Evolutionary conservation across 1,284 basidiomycete species (phyloP).

Genomic region (Ceratobasidium sp.): DNA sequence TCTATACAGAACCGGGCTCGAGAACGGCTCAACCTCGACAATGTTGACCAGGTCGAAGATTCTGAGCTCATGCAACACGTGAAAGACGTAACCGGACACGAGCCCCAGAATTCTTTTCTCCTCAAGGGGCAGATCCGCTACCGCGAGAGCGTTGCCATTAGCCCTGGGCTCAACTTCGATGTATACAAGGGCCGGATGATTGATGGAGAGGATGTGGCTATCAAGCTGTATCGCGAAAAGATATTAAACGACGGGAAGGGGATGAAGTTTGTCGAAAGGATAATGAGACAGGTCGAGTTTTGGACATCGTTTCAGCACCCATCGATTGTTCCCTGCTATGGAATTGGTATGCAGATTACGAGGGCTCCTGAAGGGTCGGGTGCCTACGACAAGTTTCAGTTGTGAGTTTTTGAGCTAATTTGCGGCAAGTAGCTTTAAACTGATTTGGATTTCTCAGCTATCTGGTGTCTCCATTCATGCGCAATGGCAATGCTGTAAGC

Average conservation of each 20-base stretch:
- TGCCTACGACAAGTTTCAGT: constrained; percentile 21
- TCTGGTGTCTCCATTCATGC: constrained; percentile 29
- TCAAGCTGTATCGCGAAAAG: constrained; percentile 28
- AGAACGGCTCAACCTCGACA: not conserved
- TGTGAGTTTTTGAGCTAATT: constrained; percentile 15
- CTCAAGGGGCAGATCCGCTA: constrained; percentile 20
- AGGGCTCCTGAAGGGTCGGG: not conserved
- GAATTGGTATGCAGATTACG: constrained; percentile 37
- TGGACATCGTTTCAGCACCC: constrained; percentile 32
- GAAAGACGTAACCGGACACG: constrained; percentile 9
- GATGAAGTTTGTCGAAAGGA: constrained; percentile 28
- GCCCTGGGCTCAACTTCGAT: constrained; percentile 7
- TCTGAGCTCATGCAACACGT: not conserved
- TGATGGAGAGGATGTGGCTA: constrained; percentile 23
- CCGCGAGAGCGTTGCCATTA: constrained; percentile 7
- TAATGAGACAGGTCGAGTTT: constrained; percentile 26
- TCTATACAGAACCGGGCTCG: constrained; percentile 12
- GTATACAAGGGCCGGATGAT: constrained; percentile 9
- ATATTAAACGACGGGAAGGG: constrained; percentile 4
- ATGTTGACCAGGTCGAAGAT: constrained; percentile 17
- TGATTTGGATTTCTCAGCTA: constrained; percentile 12
- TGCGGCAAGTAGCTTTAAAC: not conserved
- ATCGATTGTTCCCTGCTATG: constrained; percentile 23
- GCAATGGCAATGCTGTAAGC: constrained; percentile 22
- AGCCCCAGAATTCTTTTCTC: not conserved